Percentiles rank a stretch among this genome's conserved stretches.
These are phyloP conservation scores for Mrakia gelida DNA, from an alignment of 768 basidiomycete species.

Conservation along the genomic window DNA sequence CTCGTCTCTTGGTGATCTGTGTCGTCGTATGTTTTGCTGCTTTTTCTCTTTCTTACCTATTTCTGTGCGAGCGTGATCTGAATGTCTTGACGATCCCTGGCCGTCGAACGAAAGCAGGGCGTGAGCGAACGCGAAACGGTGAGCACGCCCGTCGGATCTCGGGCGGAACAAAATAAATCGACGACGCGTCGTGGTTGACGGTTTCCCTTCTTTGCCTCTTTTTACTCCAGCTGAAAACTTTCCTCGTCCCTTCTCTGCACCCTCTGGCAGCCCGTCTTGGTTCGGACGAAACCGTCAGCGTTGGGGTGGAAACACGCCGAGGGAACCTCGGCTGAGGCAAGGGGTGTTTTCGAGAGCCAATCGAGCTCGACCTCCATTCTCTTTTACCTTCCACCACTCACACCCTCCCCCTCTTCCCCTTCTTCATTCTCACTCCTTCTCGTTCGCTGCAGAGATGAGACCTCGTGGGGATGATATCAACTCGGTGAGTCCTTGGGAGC, in stretches of 20 bases:
- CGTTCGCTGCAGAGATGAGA: not conserved
- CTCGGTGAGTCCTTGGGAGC: too few relatives aligned
- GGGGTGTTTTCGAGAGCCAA: not conserved
- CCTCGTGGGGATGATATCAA: not conserved
- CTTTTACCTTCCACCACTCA: not conserved
- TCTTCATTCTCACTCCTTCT: not conserved
- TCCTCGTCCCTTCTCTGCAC: too few relatives aligned
- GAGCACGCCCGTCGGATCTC: not conserved
- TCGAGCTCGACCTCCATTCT: not conserved
- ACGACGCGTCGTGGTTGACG: too few relatives aligned
- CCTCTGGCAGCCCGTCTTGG: too few relatives aligned
- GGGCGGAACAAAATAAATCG: too few relatives aligned
- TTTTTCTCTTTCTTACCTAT: not conserved
- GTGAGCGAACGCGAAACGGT: not conserved
- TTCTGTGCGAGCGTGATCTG: not conserved
- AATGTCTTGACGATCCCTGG: conserved; percentile 3
- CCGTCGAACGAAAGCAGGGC: not conserved
- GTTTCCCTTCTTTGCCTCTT: too few relatives aligned
- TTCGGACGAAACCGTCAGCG: too few relatives aligned
- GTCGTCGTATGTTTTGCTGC: too few relatives aligned
- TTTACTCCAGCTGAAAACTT: too few relatives aligned
- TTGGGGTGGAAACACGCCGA: too few relatives aligned
- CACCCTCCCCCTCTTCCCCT: not conserved
- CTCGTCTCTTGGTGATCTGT: not conserved
- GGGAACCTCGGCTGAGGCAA: too few relatives aligned